Evolutionary conservation across 345 rosid species (phyloP).

Genomic region (Syzygium jambos): DNA sequence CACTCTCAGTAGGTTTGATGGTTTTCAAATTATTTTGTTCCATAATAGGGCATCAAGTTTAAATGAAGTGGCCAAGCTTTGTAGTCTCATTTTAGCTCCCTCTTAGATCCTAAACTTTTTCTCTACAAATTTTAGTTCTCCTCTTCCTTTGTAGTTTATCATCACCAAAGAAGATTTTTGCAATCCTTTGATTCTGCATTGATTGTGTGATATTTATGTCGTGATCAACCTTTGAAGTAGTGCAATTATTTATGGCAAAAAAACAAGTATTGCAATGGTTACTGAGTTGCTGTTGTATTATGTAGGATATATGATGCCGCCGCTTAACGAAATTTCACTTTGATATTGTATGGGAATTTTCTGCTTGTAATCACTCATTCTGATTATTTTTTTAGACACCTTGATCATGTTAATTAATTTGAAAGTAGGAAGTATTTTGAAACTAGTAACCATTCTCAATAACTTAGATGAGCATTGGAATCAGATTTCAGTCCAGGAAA

Average conservation of each 20-base stretch:
- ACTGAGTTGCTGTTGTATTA: not conserved
- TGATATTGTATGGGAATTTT: not conserved
- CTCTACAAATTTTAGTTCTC: not conserved
- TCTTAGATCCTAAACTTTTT: not conserved
- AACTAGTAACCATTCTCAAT: not conserved
- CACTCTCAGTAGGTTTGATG: not conserved
- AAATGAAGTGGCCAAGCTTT: not conserved
- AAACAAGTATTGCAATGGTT: not conserved
- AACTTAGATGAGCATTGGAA: not conserved
- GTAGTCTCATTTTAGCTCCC: not conserved
- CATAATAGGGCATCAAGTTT: not conserved
- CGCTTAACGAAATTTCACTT: not conserved
- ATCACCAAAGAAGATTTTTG: not conserved
- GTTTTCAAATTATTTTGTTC: not conserved
- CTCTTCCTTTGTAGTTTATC: not conserved
- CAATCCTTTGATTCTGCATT: not conserved
- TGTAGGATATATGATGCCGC: not conserved
- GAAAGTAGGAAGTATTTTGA: not conserved
- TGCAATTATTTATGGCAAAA: not conserved
- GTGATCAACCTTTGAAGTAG: not conserved
- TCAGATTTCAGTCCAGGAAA: not conserved
- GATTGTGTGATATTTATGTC: not conserved
- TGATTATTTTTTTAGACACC: not conserved
- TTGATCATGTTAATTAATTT: not conserved
- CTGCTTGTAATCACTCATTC: not conserved